Evolutionary conservation across 2,329 filamentous ascomycete species (phyloP), one percentile per base, ranked within the genome.

Genomic region (Diatrype stigma): DNA sequence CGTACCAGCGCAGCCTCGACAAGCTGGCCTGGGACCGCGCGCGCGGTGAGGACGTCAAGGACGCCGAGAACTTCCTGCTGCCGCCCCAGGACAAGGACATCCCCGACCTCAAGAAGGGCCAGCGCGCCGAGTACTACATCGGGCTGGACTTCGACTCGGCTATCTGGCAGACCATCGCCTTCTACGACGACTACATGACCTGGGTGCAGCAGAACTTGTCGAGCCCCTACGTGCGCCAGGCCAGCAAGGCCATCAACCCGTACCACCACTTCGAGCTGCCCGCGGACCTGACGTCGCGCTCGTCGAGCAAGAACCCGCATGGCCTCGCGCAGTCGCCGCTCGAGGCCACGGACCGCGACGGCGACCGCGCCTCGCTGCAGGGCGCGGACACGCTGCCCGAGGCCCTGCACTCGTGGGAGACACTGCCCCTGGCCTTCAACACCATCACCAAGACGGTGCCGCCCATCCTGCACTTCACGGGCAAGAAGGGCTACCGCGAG

Each of bases 391-490:
- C 11, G 12, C 38, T 63, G 2, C 61, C 64, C 0, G 52, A 57
- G 6, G 42, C 21, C 35, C 22, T 46, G 55, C 61, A 11, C 60
- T 64, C 30, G 58, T 60, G 3, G 63, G 59, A 23, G 54, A 55
- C n/a, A 55, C 54, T 22, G 57, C 67, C 35, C 7, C 63, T 74
- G 8, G 69, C 66, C 6, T 64, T 67, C 52, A 73, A 73, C 60
- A 59, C 64, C 16, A 57, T 70, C 49, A 70, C 69, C 14, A 65
- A 65, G 35, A 66, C 65, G 17, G 67, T 71, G 14, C 70, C 67
- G 30, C 61, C 62, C 6, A 49, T 74, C 28, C 67, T 69, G 52
- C 71, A 74, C 57, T 70, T 68, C 55, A 74, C 71, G 0, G 69
- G 70, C 8, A 49, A 59, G 53, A 74, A 74, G 55, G 60, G 63